Evolutionary conservation across 1,284 basidiomycete species (phyloP).

Genomic region (Coriolopsis trogii): DNA sequence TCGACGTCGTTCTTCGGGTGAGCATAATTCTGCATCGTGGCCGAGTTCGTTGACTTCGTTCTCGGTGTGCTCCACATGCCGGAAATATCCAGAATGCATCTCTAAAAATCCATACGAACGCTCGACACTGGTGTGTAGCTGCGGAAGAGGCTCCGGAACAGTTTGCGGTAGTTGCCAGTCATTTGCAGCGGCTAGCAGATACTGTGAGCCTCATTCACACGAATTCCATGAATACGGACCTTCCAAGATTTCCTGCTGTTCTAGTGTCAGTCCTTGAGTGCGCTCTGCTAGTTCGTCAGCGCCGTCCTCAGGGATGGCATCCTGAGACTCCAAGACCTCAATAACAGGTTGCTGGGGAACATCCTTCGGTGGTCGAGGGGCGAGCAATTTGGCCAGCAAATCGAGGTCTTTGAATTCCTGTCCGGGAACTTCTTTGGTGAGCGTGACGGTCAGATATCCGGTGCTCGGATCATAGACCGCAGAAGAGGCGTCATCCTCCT

Average conservation of each 20-base stretch:
- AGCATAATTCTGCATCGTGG: conserved; percentile 56
- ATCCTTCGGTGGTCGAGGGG: conserved; percentile 53
- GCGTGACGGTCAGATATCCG: conserved; percentile 69
- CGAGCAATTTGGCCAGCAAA: conserved; percentile 72
- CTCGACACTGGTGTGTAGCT: conserved; percentile 43
- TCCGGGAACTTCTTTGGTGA: conserved; percentile 67
- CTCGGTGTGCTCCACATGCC: conserved; percentile 66
- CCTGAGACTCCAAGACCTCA: conserved; percentile 60
- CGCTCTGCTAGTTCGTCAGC: conserved; percentile 46
- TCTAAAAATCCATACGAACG: conserved; percentile 75
- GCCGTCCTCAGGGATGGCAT: conserved; percentile 29
- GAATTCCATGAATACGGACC: conserved; percentile 42
- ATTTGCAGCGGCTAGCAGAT: conserved; percentile 61
- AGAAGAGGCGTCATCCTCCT: conserved; percentile 72
- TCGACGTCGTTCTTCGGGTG: conserved; percentile 46
- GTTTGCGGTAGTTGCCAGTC: conserved; percentile 78
- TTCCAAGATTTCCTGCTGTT: conserved; percentile 60
- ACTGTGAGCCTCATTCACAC: neutral
- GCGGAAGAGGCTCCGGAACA: conserved; percentile 44
- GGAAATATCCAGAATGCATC: conserved; percentile 72
- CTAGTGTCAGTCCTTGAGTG: conserved; percentile 47
- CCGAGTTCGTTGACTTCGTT: conserved; percentile 83
- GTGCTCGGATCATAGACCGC: conserved; percentile 74
- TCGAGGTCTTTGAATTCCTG: conserved; percentile 76
- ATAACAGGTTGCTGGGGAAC: conserved; percentile 50